These are phyloP conservation scores for Lablab purpureus DNA, from an alignment of 306 rosid genomes.

Conservation along the genomic window DNA sequence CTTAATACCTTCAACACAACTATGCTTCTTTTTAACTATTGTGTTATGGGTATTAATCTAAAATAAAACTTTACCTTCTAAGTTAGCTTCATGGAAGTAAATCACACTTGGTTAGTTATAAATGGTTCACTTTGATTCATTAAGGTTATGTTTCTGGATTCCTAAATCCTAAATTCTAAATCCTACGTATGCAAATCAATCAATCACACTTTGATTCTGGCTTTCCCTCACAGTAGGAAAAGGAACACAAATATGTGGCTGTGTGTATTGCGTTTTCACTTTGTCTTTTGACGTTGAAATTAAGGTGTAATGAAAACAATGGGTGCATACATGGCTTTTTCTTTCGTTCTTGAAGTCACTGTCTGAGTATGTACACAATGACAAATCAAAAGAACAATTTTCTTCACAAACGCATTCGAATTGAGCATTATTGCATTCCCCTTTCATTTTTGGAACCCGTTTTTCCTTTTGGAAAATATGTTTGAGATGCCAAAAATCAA, in stretches of 20 bases:
- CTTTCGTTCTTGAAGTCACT: not conserved
- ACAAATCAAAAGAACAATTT: slow-evolving; percentile 15
- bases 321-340: not conserved
- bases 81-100: too few relatives aligned
- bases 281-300: not conserved
- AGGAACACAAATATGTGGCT: not conserved
- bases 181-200: too few relatives aligned
- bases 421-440: not conserved
- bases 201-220: too few relatives aligned
- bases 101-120: too few relatives aligned
- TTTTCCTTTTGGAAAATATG: not conserved
- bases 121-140: too few relatives aligned
- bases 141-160: too few relatives aligned
- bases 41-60: too few relatives aligned
- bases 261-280: not conserved
- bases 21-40: too few relatives aligned
- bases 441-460: not conserved
- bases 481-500: not conserved
- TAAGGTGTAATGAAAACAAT: not conserved
- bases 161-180: too few relatives aligned
- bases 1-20: too few relatives aligned
- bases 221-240: not conserved
- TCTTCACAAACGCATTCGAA: not conserved
- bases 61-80: too few relatives aligned
- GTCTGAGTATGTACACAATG: not conserved